phyloP scores from a whole-genome alignment of 257 asterid genomes.

The Jacaranda mimosifolia region DNA sequence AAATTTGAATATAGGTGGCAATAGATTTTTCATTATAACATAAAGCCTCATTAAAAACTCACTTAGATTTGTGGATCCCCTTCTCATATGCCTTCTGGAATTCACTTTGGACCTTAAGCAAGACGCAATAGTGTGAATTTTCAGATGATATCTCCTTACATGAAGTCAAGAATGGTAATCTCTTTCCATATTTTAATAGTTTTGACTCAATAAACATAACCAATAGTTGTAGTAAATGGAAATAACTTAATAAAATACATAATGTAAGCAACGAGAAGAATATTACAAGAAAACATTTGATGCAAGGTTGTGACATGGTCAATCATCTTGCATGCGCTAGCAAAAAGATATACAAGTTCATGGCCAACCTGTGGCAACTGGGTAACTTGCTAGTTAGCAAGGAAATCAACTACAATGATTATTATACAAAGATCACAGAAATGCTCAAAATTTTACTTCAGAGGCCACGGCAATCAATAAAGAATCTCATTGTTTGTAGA shows the following conservation, averaged over 20 bases:
- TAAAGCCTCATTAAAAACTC: constrained; percentile 44
- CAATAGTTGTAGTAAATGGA: constrained; percentile 5
- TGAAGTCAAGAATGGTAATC: constrained; percentile 9
- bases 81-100: constrained; percentile 98
- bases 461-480: constrained; percentile 13
- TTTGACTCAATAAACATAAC: neutral
- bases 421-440: neutral
- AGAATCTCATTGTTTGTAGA: neutral
- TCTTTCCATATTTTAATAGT: constrained; percentile 9
- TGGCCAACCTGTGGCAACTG: neutral
- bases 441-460: neutral
- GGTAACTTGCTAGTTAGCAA: constrained; percentile 9
- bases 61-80: constrained; percentile 97
- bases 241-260: constrained; percentile 18
- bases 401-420: neutral
- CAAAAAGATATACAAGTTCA: constrained; percentile 8
- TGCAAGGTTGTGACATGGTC: neutral
- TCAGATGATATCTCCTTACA: constrained; percentile 34
- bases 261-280: constrained; percentile 21
- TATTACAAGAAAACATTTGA: neutral
- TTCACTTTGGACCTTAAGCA: constrained; percentile 88
- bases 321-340: constrained; percentile 13
- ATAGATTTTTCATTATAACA: constrained; percentile 8
- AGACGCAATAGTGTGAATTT: constrained; percentile 36
- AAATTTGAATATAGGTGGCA: constrained; percentile 34